Conservation (phyloP, 108 stramenopile genomes). For the Parietichytrium sp. region DNA sequence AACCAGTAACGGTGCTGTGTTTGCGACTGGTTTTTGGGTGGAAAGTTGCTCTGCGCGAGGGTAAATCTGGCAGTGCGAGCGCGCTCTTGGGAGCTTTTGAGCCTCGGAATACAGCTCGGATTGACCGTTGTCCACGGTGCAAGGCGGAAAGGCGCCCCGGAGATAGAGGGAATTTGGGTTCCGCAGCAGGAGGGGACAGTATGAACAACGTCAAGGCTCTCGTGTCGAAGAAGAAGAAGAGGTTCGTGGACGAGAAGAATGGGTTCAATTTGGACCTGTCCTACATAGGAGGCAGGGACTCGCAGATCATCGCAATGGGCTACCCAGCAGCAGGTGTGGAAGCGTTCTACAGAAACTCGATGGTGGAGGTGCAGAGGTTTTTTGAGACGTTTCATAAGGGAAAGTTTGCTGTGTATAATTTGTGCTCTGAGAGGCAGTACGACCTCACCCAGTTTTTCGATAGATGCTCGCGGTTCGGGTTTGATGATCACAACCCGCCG, state of each 20-base stretch:
- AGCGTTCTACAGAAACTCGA: slow-evolving; percentile 60
- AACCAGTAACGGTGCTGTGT: too few relatives aligned
- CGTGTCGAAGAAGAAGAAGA: slow-evolving; percentile 56
- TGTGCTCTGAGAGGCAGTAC: slow-evolving; percentile 61
- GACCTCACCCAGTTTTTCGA: slow-evolving; percentile 42
- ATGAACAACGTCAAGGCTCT: slow-evolving; percentile 37
- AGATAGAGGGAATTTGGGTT: not conserved
- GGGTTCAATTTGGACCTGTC: slow-evolving; percentile 54
- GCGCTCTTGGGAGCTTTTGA: too few relatives aligned
- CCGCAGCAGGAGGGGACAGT: not conserved
- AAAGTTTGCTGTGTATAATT: slow-evolving; percentile 57
- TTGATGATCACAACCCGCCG: slow-evolving; percentile 65
- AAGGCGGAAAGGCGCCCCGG: not conserved
- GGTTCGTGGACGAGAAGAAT: slow-evolving; percentile 43
- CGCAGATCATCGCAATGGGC: slow-evolving; percentile 51
- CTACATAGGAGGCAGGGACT: slow-evolving; percentile 43
- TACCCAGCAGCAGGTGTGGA: slow-evolving; percentile 48
- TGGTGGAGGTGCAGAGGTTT: slow-evolving; percentile 58
- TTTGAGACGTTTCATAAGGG: slow-evolving; percentile 46
- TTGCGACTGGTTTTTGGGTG: too few relatives aligned
- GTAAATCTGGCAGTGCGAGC: too few relatives aligned
- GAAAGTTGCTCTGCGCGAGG: too few relatives aligned
- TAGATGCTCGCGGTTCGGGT: slow-evolving; percentile 53
- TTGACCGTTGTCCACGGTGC: too few relatives aligned
- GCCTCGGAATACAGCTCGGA: too few relatives aligned